These are phyloP conservation scores for Aspergillus pseudoterreus DNA, from an alignment of 2,329 filamentous ascomycete genomes.

Conservation along the genomic window DNA sequence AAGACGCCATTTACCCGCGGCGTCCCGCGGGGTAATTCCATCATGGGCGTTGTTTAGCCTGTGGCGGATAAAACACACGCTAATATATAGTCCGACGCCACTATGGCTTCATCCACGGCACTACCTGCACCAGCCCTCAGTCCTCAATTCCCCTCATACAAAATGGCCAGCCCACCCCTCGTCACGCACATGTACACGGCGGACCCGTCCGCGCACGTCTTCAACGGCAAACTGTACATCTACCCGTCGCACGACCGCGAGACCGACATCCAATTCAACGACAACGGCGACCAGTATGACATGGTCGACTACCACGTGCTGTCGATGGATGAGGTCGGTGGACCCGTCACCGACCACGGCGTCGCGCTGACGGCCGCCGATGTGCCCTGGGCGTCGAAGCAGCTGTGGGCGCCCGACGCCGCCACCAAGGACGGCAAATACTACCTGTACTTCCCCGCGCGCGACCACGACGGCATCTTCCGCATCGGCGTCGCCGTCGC, in stretches of 20 bases:
- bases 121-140: neutral
- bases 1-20: neutral
- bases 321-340: slow-evolving; percentile 55
- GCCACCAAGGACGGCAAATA: slow-evolving; percentile 66
- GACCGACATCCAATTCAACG: slow-evolving; percentile 70
- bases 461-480: slow-evolving; percentile 67
- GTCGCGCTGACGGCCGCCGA: slow-evolving; percentile 62
- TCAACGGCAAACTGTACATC: slow-evolving; percentile 70
- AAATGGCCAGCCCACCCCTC: slow-evolving; percentile 48
- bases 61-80: neutral
- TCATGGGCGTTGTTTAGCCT: neutral
- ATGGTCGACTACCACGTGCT: slow-evolving; percentile 84
- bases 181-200: slow-evolving; percentile 75
- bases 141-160: neutral
- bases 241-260: slow-evolving; percentile 79
- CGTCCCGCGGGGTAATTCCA: neutral
- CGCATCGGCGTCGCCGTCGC: slow-evolving; percentile 68
- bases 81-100: neutral
- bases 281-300: slow-evolving; percentile 82
- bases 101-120: neutral
- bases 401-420: slow-evolving; percentile 78
- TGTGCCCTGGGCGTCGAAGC: slow-evolving; percentile 73
- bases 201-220: slow-evolving; percentile 76
- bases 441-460: slow-evolving; percentile 74
- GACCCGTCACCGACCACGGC: slow-evolving; percentile 68